Base-by-base conservation (phyloP, 257 asterid species). In the Petunia axillaris region DNA sequence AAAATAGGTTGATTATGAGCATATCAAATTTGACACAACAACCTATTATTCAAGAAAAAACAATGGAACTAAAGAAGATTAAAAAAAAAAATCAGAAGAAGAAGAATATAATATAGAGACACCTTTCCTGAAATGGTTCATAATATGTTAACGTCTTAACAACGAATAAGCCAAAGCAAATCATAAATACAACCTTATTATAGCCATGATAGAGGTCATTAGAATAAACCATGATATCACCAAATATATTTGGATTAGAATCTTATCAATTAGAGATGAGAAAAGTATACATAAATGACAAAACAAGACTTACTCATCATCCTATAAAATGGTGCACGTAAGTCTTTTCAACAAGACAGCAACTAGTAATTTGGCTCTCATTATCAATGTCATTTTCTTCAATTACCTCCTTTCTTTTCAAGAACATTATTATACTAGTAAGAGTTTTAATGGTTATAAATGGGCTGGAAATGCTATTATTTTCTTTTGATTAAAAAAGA, bases 301-400 rank as follows among this genome's bases (percentile, higher is more conserved):
- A 59, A 48, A 71, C 9, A 5, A 48, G 77, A 71, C 60, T 71
- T 71, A 9, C 25, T 5, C 16, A 46, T 0, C 50, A 48, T 71
- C 43, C 60, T 25, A 48, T 25, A 48, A 65, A 48, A 48, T 48
- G 60, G 60, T 71, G 60, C 77, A 71, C 77, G 60, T 48, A 25
- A 48, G 77, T 71, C 77, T 48, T 71, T 71, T 48, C 60, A 25
- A 35, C 5, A 46, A 71, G 60, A 71, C 43, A 71, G 44, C 60
- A 46, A 71, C 58, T 71, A 60, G 77, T 37, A 71, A 71, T 71
- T 71, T 71, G 77, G 13, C 35, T 71, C 60, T 71, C 77, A 35
- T 46, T 70, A 10, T 71, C 77, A 48, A 71, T 0, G 44, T 35
- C 60, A 50, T 11, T 71, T 50, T 48, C 77, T 5, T 48, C 77